Evolutionary conservation across 2,329 filamentous ascomycete genomes (phyloP), one percentile per base, ranked within the genome.

Genomic region (Pseudonectria buxi): DNA sequence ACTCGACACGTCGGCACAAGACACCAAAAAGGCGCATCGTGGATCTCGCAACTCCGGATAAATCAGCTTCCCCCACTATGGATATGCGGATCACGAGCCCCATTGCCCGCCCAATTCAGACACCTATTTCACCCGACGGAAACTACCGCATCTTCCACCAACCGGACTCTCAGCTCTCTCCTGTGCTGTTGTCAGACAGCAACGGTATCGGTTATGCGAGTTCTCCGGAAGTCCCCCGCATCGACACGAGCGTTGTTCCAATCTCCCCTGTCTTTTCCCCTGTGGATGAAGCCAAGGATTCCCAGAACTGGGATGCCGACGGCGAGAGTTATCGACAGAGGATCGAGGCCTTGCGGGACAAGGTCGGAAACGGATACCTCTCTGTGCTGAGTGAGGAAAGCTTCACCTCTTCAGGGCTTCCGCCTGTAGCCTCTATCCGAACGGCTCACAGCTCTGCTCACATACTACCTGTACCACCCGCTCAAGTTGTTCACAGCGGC

Each of bases 311-410:
- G 74, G 78, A 79, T 40, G 65, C 76, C 28, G 76, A 77, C 39
- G 83, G 83, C 35, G 86, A 92, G 52, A 68, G 86, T 7, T 96
- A 95, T 61, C 79, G 84, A 38, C 85, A 85, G 57, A 92, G 92
- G 60, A 83, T 96, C 36, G 88, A 95, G 59, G 80, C 84, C 3
- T 65, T 95, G 35, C 82, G 88, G 42, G 83, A 83, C 53, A 86
- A 90, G 53, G 81, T 95, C 46, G 89, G 89, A 24, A 86, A 81
- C 50, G 84, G 81, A 26, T 98, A 94, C 74, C 73, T 98, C 26
- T 89, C 81, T 44, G 86, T 85, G 11, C 68, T 96, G 33, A 83
- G 84, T 41, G 89, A 95, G 51, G 85, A 92, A 57, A 71, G 65
- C 28, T 81, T 77, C 76, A 71, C 28, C 24, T 22, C 18, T 22